Percentiles rank a stretch among this genome's conserved stretches.
These are phyloP conservation scores for Rhododendron ferrugineum DNA, from an alignment of 148 eudicot genomes.

Conservation along the genomic window DNA sequence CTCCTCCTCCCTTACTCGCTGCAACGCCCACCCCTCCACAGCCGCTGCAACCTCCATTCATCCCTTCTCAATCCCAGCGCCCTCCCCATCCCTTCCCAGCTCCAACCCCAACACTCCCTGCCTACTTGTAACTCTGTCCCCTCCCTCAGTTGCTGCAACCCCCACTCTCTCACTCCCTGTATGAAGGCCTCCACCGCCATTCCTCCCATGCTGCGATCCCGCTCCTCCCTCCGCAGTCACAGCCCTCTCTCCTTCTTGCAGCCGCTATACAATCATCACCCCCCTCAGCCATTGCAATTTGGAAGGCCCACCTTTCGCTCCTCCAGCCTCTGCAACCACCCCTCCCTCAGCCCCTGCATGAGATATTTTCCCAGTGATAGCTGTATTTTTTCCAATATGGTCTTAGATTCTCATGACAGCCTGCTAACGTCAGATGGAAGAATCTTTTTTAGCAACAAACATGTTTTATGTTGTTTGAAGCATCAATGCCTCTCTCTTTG, in stretches of 20 bases:
- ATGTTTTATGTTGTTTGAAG: neutral
- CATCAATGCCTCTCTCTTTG: neutral
- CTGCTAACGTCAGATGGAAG: neutral
- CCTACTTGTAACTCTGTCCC: neutral
- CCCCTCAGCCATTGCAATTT: neutral
- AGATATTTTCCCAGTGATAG: neutral
- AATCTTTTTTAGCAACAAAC: neutral
- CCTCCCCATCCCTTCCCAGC: neutral
- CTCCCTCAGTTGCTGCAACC: neutral
- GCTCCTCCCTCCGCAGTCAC: neutral
- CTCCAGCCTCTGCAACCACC: neutral
- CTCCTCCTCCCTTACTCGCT: neutral
- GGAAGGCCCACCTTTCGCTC: neutral
- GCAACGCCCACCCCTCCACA: neutral
- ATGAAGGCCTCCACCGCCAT: neutral
- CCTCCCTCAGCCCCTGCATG: neutral
- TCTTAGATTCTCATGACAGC: neutral
- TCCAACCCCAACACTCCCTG: neutral
- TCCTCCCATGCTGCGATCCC: neutral
- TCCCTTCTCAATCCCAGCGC: neutral
- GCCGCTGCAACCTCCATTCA: neutral
- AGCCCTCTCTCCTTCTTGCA: neutral
- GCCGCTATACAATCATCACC: neutral
- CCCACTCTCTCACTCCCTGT: neutral
- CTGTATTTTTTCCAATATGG: neutral